A percentile compares a stretch with the other conserved stretches of the same genome.
Evolutionary conservation across 805 yeast genomes (phyloP).

Genomic region (Hanseniaspora taiwanica): DNA sequence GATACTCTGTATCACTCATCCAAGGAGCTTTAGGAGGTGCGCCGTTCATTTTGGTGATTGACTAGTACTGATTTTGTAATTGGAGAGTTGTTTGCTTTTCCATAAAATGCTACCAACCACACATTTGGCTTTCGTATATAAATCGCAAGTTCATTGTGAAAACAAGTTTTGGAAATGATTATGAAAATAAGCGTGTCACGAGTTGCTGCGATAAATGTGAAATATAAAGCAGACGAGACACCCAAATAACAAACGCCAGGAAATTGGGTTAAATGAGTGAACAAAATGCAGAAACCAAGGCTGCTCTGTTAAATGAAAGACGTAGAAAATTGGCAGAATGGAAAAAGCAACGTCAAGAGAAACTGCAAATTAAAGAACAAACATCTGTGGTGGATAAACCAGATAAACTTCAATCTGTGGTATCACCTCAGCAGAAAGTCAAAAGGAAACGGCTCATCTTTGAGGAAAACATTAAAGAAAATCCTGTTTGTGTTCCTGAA

Average conservation of each 20-base stretch:
- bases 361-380: background rate
- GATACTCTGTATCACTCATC: conserved; percentile 27
- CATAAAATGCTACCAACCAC: too few relatives aligned
- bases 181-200: too few relatives aligned
- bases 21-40: conserved; percentile 25
- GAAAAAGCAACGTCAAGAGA: conserved; percentile 23
- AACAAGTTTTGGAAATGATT: too few relatives aligned
- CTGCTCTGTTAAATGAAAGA: conserved; percentile 25
- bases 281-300: background rate
- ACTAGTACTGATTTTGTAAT: background rate
- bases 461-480: background rate
- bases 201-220: too few relatives aligned
- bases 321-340: conserved; percentile 45
- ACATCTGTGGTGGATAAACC: too few relatives aligned
- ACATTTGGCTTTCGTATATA: too few relatives aligned
- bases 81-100: too few relatives aligned
- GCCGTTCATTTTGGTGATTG: conserved; percentile 6
- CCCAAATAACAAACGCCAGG: conserved; percentile 1
- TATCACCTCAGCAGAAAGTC: too few relatives aligned
- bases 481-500: too few relatives aligned
- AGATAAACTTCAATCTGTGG: too few relatives aligned
- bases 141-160: too few relatives aligned
- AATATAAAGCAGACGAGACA: too few relatives aligned
- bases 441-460: background rate
- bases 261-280: background rate